Evolutionary conservation across 2,329 filamentous ascomycete species (phyloP), one percentile per base, ranked within the genome.

Genomic region (Geosmithia putterillii): DNA sequence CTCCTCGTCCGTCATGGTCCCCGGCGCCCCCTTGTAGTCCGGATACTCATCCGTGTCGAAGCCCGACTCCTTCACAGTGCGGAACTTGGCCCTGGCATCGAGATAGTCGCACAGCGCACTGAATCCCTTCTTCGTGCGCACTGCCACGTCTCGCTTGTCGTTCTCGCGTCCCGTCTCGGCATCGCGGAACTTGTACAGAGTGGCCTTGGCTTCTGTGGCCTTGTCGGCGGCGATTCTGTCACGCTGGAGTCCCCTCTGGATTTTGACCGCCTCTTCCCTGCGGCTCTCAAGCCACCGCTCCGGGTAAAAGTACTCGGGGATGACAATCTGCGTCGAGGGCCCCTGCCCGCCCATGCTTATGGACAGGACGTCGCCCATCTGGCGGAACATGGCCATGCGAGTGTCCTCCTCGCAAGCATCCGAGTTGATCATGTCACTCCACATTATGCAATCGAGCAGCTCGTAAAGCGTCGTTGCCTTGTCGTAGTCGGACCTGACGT

Each of bases 291-390:
- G 54, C 45, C 76, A 78, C n/a, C 64, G 67, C 53, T 77, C 73
- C 1, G 71, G 67, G 49, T 74, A 76, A 47, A 75, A 66, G 12
- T 67, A 57, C 37, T 59, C 56, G 6, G 74, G 74, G 28, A 78
- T 66, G 3, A 74, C 69, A 37, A 74, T 60, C 3, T 62, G 61
- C 38, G 65, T 64, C 7, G 57, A 52, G 67, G 58, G 2, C 65
- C 67, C 4, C n/a, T 63, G 57, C 3, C 61, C 62, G 15, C 60
- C 58, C 12, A 77, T 52, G 38, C 65, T 64, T 34, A 77, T 60
- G 7, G 65, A 63, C 20, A 78, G 50, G 3, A 76, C 62, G n/a
- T 76, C 70, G 4, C 69, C 69, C 46, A 65, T 59, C 14, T 66
- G 58, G n/a, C 58, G 57, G 35, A 73, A 60, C 40, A 65, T 59